Conservation (phyloP, 2,329 filamentous ascomycete species). For the Emmonsiellopsis sp. region DNA sequence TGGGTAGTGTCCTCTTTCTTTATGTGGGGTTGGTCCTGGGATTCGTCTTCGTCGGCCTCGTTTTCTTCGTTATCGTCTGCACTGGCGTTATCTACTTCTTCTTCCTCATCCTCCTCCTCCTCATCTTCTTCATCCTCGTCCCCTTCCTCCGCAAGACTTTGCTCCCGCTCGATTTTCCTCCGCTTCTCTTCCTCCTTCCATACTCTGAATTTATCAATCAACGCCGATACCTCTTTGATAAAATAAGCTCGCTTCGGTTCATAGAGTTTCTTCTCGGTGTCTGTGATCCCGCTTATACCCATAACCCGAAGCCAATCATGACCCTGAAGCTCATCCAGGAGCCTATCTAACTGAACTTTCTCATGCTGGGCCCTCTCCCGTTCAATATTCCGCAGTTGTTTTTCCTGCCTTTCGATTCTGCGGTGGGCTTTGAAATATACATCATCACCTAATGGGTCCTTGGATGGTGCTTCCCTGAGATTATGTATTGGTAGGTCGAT, state of each 20-base stretch:
- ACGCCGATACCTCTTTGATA: conserved; percentile 68
- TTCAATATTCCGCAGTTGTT: conserved; percentile 60
- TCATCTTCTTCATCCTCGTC: conserved; percentile 35
- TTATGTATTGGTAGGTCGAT: conserved; percentile 36
- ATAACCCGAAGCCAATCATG: conserved; percentile 90
- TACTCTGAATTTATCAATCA: conserved; percentile 76
- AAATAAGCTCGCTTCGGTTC: conserved; percentile 80
- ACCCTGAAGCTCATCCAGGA: conserved; percentile 74
- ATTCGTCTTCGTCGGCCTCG: conserved; percentile 3
- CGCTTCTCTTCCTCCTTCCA: conserved; percentile 90
- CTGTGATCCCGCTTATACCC: conserved; percentile 77
- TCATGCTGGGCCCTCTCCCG: conserved; percentile 58
- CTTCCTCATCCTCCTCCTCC: conserved; percentile 31
- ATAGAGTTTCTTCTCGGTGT: conserved; percentile 76
- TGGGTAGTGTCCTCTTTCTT: conserved; percentile 3
- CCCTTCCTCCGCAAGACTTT: conserved; percentile 43
- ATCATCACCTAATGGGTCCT: conserved; percentile 49
- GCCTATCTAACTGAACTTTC: conserved; percentile 55
- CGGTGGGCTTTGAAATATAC: conserved; percentile 51
- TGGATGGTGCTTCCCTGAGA: conserved; percentile 21
- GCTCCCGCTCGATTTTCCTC: conserved; percentile 66
- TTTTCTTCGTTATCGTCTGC: conserved; percentile 13
- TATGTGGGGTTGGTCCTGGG: conserved; percentile 4
- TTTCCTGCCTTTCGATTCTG: conserved; percentile 56
- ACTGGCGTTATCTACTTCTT: conserved; percentile 13